Percentiles rank a stretch among this genome's conserved stretches.
Conservation (phyloP, 805 yeast species). For the Yamadazyma ubonensis region DNA sequence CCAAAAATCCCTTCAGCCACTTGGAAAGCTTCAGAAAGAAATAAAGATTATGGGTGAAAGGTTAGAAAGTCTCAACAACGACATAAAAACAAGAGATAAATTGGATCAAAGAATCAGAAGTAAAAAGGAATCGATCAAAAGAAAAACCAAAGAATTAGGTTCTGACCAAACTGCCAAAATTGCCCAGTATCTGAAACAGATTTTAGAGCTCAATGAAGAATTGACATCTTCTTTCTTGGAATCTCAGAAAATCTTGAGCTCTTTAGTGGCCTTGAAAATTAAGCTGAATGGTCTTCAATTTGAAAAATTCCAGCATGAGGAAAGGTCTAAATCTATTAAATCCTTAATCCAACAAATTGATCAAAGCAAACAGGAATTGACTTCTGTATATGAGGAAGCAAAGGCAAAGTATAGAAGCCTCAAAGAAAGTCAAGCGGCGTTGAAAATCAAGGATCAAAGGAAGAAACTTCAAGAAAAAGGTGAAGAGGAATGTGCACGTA, state of each 20-base stretch:
- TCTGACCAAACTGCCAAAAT: constrained; percentile 44
- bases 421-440: constrained; percentile 41
- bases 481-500: constrained; percentile 21
- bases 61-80: constrained; percentile 15
- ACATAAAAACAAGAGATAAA: constrained; percentile 2
- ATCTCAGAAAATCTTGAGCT: background rate
- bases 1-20: background rate
- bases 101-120: background rate
- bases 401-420: constrained; percentile 32
- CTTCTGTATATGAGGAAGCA: constrained; percentile 32
- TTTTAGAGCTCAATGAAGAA: constrained; percentile 14
- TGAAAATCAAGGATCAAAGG: constrained; percentile 35
- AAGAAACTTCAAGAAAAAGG: constrained; percentile 38
- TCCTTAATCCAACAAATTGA: constrained; percentile 28
- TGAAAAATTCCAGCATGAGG: constrained; percentile 18
- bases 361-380: constrained; percentile 23
- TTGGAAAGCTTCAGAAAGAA: constrained; percentile 9
- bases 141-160: constrained; percentile 36
- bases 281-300: constrained; percentile 14
- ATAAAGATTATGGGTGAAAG: constrained; percentile 25
- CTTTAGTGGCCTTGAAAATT: constrained; percentile 2
- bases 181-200: constrained; percentile 26
- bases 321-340: constrained; percentile 22
- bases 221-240: background rate
- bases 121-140: constrained; percentile 11